Evolutionary conservation across 2,329 filamentous ascomycete genomes (phyloP).

Genomic region (Parastagonospora avenae): DNA sequence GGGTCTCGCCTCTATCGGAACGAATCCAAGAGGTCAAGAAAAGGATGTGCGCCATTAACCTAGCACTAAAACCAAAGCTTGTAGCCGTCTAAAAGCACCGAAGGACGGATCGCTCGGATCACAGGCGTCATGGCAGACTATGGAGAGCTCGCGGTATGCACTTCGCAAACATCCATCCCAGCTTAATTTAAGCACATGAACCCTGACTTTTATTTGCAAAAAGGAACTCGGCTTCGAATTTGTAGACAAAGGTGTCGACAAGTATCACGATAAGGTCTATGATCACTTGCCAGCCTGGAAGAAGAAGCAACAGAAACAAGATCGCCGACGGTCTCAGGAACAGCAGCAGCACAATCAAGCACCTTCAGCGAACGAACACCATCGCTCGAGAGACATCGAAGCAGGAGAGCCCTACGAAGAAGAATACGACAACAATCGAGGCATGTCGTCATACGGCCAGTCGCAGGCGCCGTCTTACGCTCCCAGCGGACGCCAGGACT

Average conservation of each 20-base stretch:
- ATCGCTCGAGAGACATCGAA: neutral
- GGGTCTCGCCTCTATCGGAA: neutral
- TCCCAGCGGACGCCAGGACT: conserved; percentile 14
- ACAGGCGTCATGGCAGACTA: conserved; percentile 26
- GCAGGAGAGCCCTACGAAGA: neutral
- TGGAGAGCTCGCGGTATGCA: conserved; percentile 34
- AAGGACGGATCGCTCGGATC: conserved; percentile 23
- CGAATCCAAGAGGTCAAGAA: neutral
- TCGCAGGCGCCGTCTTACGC: conserved; percentile 11
- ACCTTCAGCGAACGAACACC: neutral
- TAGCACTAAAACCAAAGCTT: neutral
- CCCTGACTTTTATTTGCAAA: neutral
- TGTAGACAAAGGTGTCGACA: conserved; percentile 34
- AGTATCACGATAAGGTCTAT: conserved; percentile 37
- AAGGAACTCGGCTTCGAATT: conserved; percentile 46
- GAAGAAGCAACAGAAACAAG: conserved; percentile 12
- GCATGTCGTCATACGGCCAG: conserved; percentile 18
- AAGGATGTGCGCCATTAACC: neutral
- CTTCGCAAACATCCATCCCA: neutral
- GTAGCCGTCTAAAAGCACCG: conserved; percentile 4
- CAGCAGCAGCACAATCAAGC: neutral
- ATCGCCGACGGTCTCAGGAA: conserved; percentile 6
- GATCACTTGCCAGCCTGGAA: conserved; percentile 22
- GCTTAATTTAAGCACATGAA: neutral
- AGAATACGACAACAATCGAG: conserved; percentile 3